Evolutionary conservation across 768 basidiomycete species (phyloP), one percentile per base, ranked within the genome.

Genomic region (Artomyces pyxidatus): DNA sequence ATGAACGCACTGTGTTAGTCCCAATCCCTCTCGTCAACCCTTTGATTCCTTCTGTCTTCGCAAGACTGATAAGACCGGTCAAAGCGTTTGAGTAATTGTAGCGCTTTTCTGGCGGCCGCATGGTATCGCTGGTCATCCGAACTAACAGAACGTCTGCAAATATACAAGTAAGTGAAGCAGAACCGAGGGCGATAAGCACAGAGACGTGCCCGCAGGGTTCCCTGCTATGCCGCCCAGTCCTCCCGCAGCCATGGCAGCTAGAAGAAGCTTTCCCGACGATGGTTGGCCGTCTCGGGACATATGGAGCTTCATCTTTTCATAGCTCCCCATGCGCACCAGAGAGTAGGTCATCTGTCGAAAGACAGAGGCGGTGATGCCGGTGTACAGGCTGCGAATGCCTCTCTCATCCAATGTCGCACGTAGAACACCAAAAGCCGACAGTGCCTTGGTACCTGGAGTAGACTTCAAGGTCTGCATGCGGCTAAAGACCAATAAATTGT

Each of bases 311-410:
- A 87, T 72, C 45, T 80, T 78, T 59, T 94, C 91, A 60, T 93
- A 92, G 19, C 72, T 77, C 21, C 90, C 90, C 26, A 93, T 68
- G 27, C 91, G 81, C 46, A 90, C 87, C 40, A 93, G 78, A 0
- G 88, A 88, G 60, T 94, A 94, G 9, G 88, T 83, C 89, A 93
- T 91, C 67, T 94, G 91, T 45, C 91, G 77, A 64, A 92, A 71
- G 21, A 91, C 65, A 3, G 90, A 88, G 4, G 90, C 90, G 5
- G 83, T 81, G 28, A 92, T 74, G 21, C 91, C 91, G 10, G 84
- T 81, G 58, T 88, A 92, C 22, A 93, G 66, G 53, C 87, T 86
- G 49, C 74, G 74, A 54, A 89, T 61, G 53, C 91, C 90, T 17
- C 79, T 78, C 53, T 80, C 71, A 14, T 72, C 66, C 28, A 93